Evolutionary conservation across 2,329 filamentous ascomycete species (phyloP), one percentile per base, ranked within the genome.

Genomic region (Penicillium palitans): DNA sequence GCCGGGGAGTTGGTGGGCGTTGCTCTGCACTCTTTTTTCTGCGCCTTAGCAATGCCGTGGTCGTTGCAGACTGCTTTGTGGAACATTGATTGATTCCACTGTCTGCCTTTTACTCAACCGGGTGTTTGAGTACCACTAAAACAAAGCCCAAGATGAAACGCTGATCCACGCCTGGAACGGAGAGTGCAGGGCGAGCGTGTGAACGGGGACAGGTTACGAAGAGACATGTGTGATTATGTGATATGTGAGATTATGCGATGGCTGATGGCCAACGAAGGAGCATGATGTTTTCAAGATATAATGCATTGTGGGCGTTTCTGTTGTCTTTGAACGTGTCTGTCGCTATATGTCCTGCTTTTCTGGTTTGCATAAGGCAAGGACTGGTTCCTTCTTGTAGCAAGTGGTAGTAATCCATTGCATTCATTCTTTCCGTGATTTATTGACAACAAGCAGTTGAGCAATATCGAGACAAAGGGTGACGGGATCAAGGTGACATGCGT

Each of bases 301-400:
- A 39, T 51, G 53, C 53, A 56, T 56, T 37, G 21, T 24, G 39
- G 21, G 52, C 39, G 46, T 45, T 44, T 42, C 19, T 50, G 24
- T 51, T 44, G 21, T 51, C 15, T 15, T 42, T 31, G n/a, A 42
- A 19, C n/a, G 17, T 39, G 35, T 33, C 33, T 24, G 27, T 40
- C 31, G n/a, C n/a, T 45, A 17, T 33, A 41, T 21, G 9, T 25
- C 13, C 42, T 56, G 17, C 6, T 17, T 37, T 51, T 19, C 6
- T 27, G 19, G 12, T 40, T 25, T 21, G 24, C 10, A 29, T 25
- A 17, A 13, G 27, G 7, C 8, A 2, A 33, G 39, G 47, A 39
- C 53, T 44, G 53, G 53, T 37, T 45, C 53, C 46, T 50, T 29
- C 21, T 21, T 21, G 37, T n/a, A 21, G n/a, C 9, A 21, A 50